phyloP scores from a whole-genome alignment of 2,329 filamentous ascomycete genomes.

The Fragosphaeria purpurea region DNA sequence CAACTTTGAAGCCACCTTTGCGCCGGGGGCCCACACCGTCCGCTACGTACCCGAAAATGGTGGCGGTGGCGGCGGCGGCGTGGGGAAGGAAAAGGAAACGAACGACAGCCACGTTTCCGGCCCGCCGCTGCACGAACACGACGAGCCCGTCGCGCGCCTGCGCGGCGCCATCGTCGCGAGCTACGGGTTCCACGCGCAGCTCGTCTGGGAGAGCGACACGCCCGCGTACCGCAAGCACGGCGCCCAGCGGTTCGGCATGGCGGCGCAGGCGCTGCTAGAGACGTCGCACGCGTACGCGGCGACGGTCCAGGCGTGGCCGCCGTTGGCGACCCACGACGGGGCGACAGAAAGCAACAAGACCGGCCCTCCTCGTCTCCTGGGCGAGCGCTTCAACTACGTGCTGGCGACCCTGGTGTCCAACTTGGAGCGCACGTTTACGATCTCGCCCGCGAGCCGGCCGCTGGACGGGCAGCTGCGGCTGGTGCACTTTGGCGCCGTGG shows the following conservation, averaged over 20 bases:
- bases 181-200: conserved; percentile 79
- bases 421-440: conserved; percentile 70
- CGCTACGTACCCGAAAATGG: conserved; percentile 21
- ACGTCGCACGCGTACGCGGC: conserved; percentile 41
- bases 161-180: conserved; percentile 74
- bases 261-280: conserved; percentile 63
- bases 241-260: conserved; percentile 71
- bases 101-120: too few species aligned
- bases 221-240: conserved; percentile 69
- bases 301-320: conserved; percentile 18
- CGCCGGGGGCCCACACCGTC: conserved; percentile 42
- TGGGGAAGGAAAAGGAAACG: neutral
- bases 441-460: conserved; percentile 63
- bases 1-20: conserved; percentile 52
- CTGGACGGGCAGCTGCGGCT: conserved; percentile 62
- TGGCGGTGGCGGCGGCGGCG: too few species aligned
- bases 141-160: conserved; percentile 30
- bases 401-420: conserved; percentile 69
- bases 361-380: conserved; percentile 3
- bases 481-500: conserved; percentile 62
- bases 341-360: conserved; percentile 16
- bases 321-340: too few species aligned
- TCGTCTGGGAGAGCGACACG: conserved; percentile 89
- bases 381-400: conserved; percentile 58
- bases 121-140: conserved; percentile 5